Percentiles rank a stretch among this genome's conserved stretches.
Evolutionary conservation across 2,329 filamentous ascomycete genomes (phyloP).

Genomic region (Aspergillus pseudonomiae): DNA sequence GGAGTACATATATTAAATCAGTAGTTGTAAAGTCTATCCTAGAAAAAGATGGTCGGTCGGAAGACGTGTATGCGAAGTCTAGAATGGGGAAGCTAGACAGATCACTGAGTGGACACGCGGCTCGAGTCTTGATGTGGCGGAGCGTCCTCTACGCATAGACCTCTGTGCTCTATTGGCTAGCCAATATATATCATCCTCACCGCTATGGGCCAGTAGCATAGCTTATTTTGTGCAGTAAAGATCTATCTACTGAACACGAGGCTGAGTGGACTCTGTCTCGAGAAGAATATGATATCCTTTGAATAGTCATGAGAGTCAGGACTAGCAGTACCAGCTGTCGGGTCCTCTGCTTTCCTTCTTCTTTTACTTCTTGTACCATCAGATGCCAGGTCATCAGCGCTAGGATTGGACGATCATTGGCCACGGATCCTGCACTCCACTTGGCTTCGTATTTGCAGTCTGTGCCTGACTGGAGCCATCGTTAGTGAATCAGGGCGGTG

Average conservation of each 20-base stretch:
- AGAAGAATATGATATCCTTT: no score
- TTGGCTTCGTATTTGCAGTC: neutral
- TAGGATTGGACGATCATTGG: neutral
- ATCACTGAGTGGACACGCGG: neutral
- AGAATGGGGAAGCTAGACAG: no score
- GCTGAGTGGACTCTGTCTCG: no score
- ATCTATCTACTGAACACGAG: no score
- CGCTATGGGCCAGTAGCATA: neutral
- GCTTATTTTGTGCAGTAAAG: neutral
- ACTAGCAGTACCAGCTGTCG: no score
- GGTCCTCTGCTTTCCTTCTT: no score
- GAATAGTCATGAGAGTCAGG: no score
- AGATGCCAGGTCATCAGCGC: neutral
- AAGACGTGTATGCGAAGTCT: no score
- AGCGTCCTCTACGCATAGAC: neutral
- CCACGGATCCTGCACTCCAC: neutral
- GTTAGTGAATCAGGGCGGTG: neutral
- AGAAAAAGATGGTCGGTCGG: no score
- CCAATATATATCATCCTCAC: neutral
- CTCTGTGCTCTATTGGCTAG: neutral
- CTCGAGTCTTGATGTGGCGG: neutral
- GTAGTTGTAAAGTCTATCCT: no score
- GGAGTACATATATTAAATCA: no score
- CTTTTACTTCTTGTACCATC: no score
- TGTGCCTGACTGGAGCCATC: neutral